These are phyloP conservation scores for Penicillium ochrochloron DNA, from an alignment of 495 filamentous ascomycete genomes.

Conservation along the genomic window DNA sequence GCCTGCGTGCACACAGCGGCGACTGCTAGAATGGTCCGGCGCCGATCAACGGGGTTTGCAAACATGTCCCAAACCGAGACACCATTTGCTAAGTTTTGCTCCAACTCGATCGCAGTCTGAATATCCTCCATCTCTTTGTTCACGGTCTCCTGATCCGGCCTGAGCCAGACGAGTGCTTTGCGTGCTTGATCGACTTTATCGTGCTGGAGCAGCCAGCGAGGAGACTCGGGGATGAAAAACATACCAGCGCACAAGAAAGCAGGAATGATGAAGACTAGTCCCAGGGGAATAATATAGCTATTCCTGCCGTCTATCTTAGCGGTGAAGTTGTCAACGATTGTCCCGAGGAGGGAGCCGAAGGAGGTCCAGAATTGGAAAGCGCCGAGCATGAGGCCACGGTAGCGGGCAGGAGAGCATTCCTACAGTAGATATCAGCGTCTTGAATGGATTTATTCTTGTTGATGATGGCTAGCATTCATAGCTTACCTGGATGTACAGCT, in stretches of 20 bases:
- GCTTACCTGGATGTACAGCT: conserved; percentile 59
- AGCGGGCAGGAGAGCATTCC: conserved; percentile 56
- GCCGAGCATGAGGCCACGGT: conserved; percentile 56
- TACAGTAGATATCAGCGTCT: conserved; percentile 13
- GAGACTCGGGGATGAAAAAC: conserved; percentile 66
- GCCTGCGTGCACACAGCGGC: conserved; percentile 59
- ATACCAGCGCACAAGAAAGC: conserved; percentile 54
- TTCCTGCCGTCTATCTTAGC: conserved; percentile 44
- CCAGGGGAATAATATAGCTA: conserved; percentile 61
- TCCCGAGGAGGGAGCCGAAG: conserved; percentile 60
- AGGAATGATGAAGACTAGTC: conserved; percentile 62
- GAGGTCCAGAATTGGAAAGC: conserved; percentile 54
- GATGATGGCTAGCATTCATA: background rate
- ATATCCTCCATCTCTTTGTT: conserved; percentile 57
- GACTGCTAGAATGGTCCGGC: conserved; percentile 55
- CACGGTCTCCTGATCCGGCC: conserved; percentile 49
- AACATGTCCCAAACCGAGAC: conserved; percentile 57
- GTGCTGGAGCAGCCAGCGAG: conserved; percentile 63
- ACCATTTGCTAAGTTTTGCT: conserved; percentile 47
- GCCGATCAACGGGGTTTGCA: conserved; percentile 55
- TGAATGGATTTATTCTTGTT: background rate
- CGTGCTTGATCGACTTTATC: conserved; percentile 54
- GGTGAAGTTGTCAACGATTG: conserved; percentile 66
- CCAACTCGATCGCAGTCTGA: conserved; percentile 53
- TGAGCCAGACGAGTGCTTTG: conserved; percentile 39